Evolutionary conservation across 2,329 filamentous ascomycete genomes (phyloP).

Genomic region (Lachnellula arida): DNA sequence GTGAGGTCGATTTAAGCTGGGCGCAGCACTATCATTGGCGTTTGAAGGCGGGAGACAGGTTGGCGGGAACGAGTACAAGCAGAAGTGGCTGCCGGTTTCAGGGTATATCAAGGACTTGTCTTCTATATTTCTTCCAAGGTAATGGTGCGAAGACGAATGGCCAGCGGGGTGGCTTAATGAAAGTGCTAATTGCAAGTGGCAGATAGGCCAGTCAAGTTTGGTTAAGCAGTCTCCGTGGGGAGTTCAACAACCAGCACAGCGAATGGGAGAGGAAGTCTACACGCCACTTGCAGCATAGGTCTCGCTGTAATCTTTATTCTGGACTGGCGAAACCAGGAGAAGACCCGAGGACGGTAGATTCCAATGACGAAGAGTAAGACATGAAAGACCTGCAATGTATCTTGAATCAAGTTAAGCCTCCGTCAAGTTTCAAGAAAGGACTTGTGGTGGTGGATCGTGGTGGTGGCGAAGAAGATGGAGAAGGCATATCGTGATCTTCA

Average conservation of each 20-base stretch:
- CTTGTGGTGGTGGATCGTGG: constrained; percentile 1
- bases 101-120: constrained; percentile 17
- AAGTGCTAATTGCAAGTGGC: constrained; percentile 27
- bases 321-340: constrained; percentile 1
- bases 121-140: constrained; percentile 19
- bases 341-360: constrained; percentile 7
- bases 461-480: constrained; percentile 13
- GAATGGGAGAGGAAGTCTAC: constrained; percentile 23
- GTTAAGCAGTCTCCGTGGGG: constrained; percentile 20
- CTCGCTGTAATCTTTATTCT: constrained; percentile 11
- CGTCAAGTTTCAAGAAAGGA: constrained; percentile 2
- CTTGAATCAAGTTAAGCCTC: constrained; percentile 2
- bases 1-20: constrained; percentile 22
- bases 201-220: constrained; percentile 22
- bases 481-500: constrained; percentile 24
- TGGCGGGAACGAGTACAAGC: constrained; percentile 19
- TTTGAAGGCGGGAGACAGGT: constrained; percentile 17
- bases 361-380: constrained; percentile 9
- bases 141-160: constrained; percentile 18
- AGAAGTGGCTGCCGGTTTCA: constrained; percentile 14
- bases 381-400: constrained; percentile 4
- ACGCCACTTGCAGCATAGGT: constrained; percentile 27
- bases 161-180: constrained; percentile 24
- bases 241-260: constrained; percentile 20
- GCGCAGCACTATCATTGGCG: constrained; percentile 21